phyloP scores from a whole-genome alignment of 2,329 filamentous ascomycete species.

The Graphiopsis chlorocephala region DNA sequence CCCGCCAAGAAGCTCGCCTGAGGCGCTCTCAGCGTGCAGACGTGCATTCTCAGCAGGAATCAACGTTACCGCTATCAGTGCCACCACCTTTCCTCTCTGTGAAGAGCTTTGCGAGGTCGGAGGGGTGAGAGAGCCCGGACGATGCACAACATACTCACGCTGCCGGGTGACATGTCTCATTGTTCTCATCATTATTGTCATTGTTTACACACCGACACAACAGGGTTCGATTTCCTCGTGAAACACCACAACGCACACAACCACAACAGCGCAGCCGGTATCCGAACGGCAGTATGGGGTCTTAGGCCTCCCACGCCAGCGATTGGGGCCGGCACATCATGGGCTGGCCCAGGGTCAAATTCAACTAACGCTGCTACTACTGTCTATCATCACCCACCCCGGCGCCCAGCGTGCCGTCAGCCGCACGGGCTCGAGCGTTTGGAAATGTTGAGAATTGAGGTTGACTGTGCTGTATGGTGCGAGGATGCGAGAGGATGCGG shows the following conservation, averaged over 20 bases:
- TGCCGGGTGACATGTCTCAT: too few species aligned
- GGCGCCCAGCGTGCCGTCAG: neutral
- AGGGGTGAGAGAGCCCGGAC: neutral
- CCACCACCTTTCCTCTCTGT: neutral
- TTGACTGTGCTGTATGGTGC: neutral
- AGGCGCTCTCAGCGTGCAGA: neutral
- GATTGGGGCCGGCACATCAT: neutral
- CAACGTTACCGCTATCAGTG: neutral
- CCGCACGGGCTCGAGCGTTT: neutral
- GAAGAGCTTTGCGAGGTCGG: neutral
- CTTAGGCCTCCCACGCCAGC: neutral
- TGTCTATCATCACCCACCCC: neutral
- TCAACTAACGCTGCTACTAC: neutral
- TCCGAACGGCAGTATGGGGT: neutral
- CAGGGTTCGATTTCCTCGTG: neutral
- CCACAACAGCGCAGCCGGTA: neutral
- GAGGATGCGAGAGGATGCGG: neutral
- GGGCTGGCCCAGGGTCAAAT: neutral
- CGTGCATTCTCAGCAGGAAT: neutral
- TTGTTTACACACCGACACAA: neutral
- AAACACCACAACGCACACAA: neutral
- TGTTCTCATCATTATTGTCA: too few species aligned
- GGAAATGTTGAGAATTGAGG: neutral
- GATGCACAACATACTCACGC: neutral
- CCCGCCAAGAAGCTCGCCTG: neutral